Evolutionary conservation across 768 basidiomycete genomes (phyloP).

Genomic region (Termitomyces heimii): DNA sequence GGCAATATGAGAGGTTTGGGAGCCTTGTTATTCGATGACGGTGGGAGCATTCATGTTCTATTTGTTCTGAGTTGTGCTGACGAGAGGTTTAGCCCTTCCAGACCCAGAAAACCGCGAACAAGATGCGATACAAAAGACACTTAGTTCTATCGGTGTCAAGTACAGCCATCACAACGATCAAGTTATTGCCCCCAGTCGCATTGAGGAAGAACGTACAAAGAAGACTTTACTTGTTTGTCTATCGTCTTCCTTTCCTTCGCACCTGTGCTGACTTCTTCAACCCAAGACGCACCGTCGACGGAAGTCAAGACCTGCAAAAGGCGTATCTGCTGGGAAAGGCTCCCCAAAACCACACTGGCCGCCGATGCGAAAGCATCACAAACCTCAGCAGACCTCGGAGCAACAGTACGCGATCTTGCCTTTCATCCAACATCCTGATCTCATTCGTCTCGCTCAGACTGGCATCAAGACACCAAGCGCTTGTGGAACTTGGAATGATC

Average conservation of each 20-base stretch:
- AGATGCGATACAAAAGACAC: slow-evolving; percentile 44
- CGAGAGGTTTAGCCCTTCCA: slow-evolving; percentile 27
- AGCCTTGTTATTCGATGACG: slow-evolving; percentile 66
- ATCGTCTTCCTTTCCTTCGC: background rate
- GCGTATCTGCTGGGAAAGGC: slow-evolving; percentile 13
- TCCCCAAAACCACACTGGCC: slow-evolving; percentile 53
- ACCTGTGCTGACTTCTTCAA: background rate
- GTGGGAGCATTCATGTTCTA: slow-evolving; percentile 26
- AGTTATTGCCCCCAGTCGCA: slow-evolving; percentile 57
- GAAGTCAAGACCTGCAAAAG: slow-evolving; percentile 15
- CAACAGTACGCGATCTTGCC: slow-evolving; percentile 37
- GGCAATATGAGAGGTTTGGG: slow-evolving; percentile 54
- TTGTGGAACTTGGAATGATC: slow-evolving; percentile 60
- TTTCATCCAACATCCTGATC: background rate
- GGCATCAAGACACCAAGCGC: slow-evolving; percentile 47
- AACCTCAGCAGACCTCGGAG: slow-evolving; percentile 35
- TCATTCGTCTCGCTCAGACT: slow-evolving; percentile 30
- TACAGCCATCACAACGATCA: slow-evolving; percentile 77
- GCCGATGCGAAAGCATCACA: slow-evolving; percentile 56
- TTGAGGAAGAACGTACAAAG: slow-evolving; percentile 60
- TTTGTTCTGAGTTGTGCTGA: background rate
- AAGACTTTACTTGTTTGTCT: slow-evolving; percentile 42
- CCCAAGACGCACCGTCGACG: slow-evolving; percentile 25
- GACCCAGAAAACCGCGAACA: slow-evolving; percentile 27
- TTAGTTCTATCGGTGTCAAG: slow-evolving; percentile 55